Evolutionary conservation across 352 stramenopile genomes (phyloP).

Genomic region (Pythium biforme): DNA sequence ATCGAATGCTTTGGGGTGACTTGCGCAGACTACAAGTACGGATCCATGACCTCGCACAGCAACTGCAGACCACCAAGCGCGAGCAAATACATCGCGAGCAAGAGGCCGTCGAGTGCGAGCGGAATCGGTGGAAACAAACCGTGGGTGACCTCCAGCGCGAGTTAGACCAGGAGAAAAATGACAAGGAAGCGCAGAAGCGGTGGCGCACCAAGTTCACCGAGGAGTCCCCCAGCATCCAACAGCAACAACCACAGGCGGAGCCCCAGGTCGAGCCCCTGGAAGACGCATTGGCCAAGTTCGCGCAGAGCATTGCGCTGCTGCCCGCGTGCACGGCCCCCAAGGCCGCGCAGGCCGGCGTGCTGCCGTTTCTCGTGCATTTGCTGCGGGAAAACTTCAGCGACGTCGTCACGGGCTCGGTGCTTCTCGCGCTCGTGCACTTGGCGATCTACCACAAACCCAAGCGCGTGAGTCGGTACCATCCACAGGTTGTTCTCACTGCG

Average conservation of each 20-base stretch:
- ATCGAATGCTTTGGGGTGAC: too few species aligned
- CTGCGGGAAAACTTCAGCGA: constrained; percentile 55
- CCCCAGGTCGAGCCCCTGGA: constrained; percentile 34
- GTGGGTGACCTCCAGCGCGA: constrained; percentile 42
- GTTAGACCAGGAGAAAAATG: constrained; percentile 60
- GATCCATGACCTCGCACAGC: constrained; percentile 49
- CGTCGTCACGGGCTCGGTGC: constrained; percentile 57
- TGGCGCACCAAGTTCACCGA: constrained; percentile 55
- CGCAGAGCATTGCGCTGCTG: constrained; percentile 65
- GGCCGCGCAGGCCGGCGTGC: constrained; percentile 46
- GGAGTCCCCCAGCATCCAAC: neutral
- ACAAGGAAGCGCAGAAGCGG: constrained; percentile 62
- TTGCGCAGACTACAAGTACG: constrained; percentile 48
- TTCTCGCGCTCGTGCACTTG: constrained; percentile 68
- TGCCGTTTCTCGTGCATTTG: constrained; percentile 66
- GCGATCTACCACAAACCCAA: constrained; percentile 50
- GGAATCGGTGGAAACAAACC: constrained; percentile 39
- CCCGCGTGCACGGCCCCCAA: constrained; percentile 42
- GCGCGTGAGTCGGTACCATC: constrained; percentile 22
- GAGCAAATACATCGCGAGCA: constrained; percentile 61
- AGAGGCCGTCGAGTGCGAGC: constrained; percentile 45
- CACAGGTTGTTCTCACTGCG: neutral
- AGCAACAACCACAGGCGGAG: neutral
- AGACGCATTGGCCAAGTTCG: constrained; percentile 68
- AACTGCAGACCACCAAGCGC: constrained; percentile 57